A percentile compares a stretch with the other conserved stretches of the same genome.
Evolutionary conservation across 768 basidiomycete genomes (phyloP).

Genomic region (Pisolithus sp.): DNA sequence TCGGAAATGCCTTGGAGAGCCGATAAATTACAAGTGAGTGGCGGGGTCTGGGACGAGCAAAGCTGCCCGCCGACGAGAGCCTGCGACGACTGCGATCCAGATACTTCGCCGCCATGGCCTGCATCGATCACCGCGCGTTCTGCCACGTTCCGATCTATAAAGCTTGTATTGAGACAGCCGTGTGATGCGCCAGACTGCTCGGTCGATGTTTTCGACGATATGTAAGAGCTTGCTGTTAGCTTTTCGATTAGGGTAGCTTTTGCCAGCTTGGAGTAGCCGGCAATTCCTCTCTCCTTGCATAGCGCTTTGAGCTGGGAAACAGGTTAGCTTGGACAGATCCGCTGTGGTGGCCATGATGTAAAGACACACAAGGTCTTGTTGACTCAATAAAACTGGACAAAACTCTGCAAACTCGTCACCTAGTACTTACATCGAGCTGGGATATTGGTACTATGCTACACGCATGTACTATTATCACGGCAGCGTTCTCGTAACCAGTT

Average conservation of each 20-base stretch:
- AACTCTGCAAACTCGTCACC: no score
- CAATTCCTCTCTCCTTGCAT: constrained; percentile 57
- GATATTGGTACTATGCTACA: not conserved
- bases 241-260: constrained; percentile 54
- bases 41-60: no score
- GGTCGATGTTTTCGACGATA: not conserved
- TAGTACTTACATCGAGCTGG: no score
- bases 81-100: no score
- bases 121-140: not conserved
- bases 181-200: not conserved
- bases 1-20: not conserved
- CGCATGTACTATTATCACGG: not conserved
- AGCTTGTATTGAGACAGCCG: no score
- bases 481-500: constrained; percentile 13
- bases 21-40: not conserved
- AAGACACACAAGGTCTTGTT: no score
- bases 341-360: not conserved
- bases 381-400: no score
- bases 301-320: constrained; percentile 59
- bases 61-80: no score
- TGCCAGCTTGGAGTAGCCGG: constrained; percentile 61
- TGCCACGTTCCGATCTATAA: not conserved
- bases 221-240: constrained; percentile 16
- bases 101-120: no score
- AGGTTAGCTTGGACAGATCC: constrained; percentile 37